Conservation (phyloP, 1,284 basidiomycete species). For the Cryptococcus deneoformans region DNA sequence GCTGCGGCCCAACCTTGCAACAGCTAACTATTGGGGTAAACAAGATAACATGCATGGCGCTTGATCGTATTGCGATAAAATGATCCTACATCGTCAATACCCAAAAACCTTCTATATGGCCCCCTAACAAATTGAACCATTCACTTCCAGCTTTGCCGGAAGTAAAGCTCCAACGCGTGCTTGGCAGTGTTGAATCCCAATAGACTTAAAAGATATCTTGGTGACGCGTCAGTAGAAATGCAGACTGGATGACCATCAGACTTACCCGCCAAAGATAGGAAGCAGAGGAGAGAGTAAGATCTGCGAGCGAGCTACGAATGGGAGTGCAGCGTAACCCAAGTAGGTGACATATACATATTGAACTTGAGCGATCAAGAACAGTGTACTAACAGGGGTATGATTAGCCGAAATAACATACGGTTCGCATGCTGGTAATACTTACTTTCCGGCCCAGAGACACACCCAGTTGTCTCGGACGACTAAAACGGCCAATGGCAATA, state of each 20-base stretch:
- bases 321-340: constrained; percentile 80
- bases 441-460: constrained; percentile 85
- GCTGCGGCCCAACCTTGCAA: too few relatives aligned
- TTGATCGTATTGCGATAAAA: too few relatives aligned
- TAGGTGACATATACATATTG: constrained; percentile 91
- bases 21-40: too few relatives aligned
- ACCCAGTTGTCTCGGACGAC: constrained; percentile 83
- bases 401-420: neutral
- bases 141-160: constrained; percentile 53
- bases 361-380: constrained; percentile 78
- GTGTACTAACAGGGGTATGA: constrained; percentile 50
- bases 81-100: too few relatives aligned
- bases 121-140: neutral
- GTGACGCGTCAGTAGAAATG: neutral
- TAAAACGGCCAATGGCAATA: constrained; percentile 77
- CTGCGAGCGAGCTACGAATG: constrained; percentile 83
- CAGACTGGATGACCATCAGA: neutral
- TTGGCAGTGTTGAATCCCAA: constrained; percentile 86
- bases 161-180: constrained; percentile 72
- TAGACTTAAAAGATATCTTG: constrained; percentile 70
- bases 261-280: constrained; percentile 67
- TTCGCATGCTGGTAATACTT: constrained; percentile 17
- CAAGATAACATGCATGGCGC: too few relatives aligned
- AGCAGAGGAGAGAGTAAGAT: constrained; percentile 80
- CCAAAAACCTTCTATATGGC: neutral